Base-by-base conservation (phyloP, 345 rosid species). In the Cardamine occulta region DNA sequence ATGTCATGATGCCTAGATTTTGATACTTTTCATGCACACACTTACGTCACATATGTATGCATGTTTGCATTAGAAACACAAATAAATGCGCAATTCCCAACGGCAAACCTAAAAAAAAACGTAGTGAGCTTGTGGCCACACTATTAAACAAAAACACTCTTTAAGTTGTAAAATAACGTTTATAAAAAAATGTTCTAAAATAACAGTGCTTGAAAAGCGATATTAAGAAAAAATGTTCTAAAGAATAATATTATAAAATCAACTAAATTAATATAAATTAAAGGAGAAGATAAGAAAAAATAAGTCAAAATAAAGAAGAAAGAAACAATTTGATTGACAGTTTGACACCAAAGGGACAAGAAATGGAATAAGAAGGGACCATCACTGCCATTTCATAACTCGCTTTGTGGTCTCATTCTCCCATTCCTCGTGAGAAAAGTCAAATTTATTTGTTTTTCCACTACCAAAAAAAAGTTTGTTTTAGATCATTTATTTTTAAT, bases 301-400 rank as follows among this genome's bases (percentile, higher is more conserved):
- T 31, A n/a, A 29, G 15, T 17, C 17, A 54, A 69, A 44, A 29
- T 28, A 72, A 66, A 78, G 77, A 66, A 10, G 51, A 66, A 52
- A 51, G 59, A 52, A 78, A 65, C 69, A 58, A 65, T 66, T 39
- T 35, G 77, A 78, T 72, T n/a, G 77, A 59, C 73, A 66, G 77
- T 72, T 72, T 21, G 77, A 59, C 73, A 66, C 26, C 55, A 66
- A 77, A 77, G 72, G 63, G 63, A 78, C 77, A 72, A 58, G 71
- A 72, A 66, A 72, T 78, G 77, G 77, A 78, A 78, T 78, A 65
- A 78, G 63, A 77, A 77, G 73, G 80, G 81, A 78, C 81, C 77
- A 78, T 65, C 57, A 39, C 68, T 78, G 81, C 68, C 73, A 78
- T 77, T 57, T 48, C 76, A 65, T 67, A 57, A 77, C 72, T 45